phyloP scores from a whole-genome alignment of 345 rosid genomes.

The Rhodamnia rubescens region DNA sequence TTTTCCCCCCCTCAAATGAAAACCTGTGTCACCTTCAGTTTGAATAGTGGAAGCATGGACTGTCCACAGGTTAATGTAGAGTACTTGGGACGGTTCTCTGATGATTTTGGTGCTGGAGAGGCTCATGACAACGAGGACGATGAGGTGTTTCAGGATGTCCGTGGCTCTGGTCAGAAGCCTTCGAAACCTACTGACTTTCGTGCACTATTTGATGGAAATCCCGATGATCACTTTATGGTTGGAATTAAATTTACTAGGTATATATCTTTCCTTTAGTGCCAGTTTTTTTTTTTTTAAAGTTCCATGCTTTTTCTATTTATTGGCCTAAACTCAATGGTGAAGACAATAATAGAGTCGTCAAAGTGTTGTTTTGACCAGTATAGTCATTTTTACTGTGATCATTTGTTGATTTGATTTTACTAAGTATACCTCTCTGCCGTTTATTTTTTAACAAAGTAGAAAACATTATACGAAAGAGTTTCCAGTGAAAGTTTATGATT shows the following conservation, averaged over 20 bases:
- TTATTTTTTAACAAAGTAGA: neutral
- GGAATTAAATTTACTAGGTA: constrained; percentile 94
- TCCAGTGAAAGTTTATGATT: neutral
- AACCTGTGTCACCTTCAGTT: neutral
- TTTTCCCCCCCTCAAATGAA: neutral
- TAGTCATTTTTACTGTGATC: neutral
- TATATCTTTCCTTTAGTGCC: neutral
- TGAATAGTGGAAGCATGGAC: neutral
- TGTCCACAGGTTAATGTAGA: constrained; percentile 63
- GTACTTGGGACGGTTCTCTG: constrained; percentile 57
- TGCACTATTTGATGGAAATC: constrained; percentile 71
- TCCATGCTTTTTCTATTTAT: neutral
- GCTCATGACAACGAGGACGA: constrained; percentile 22
- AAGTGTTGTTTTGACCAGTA: too few relatives aligned
- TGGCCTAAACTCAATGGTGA: neutral
- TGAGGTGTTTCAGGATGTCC: constrained; percentile 6
- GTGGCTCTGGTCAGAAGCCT: constrained; percentile 30
- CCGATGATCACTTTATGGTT: constrained; percentile 65
- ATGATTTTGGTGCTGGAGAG: constrained; percentile 65
- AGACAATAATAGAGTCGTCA: too few relatives aligned
- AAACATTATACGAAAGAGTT: neutral
- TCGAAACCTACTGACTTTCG: constrained; percentile 78
- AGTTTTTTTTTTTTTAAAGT: neutral
- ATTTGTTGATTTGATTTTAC: neutral
- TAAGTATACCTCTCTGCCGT: neutral